These are phyloP conservation scores for Scenedesmus sp. DNA, from an alignment of 163 green algal species.

Conservation along the genomic window DNA sequence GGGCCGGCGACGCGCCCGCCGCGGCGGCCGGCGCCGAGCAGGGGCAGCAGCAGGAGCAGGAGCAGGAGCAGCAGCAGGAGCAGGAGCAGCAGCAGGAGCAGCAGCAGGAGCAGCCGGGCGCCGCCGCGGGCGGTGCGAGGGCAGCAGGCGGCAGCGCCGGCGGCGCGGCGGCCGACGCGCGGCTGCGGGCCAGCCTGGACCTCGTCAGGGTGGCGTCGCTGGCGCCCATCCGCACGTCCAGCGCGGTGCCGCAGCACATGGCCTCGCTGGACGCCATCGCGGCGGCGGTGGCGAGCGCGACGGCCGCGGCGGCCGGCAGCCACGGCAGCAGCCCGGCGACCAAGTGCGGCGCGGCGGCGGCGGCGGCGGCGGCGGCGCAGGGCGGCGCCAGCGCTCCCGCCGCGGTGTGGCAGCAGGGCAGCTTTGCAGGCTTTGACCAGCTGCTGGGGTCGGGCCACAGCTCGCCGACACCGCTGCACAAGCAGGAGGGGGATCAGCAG, in stretches of 20 bases:
- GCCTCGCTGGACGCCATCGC: slow-evolving; percentile 7
- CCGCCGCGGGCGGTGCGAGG: background rate
- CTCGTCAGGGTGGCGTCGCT: slow-evolving; percentile 8
- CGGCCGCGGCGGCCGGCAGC: slow-evolving; percentile 1
- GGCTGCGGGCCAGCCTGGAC: background rate
- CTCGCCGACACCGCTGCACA: slow-evolving; percentile 25
- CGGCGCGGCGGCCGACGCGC: background rate
- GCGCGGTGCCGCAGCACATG: slow-evolving; percentile 1
- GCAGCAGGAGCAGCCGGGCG: background rate
- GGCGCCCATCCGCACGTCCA: slow-evolving; percentile 25
- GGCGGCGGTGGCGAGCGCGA: background rate
- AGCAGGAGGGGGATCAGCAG: slow-evolving; percentile 18
- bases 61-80: background rate
- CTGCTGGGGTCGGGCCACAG: background rate
- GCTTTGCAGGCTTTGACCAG: slow-evolving; percentile 23
- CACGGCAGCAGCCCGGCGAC: background rate
- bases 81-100: background rate
- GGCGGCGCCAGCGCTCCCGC: background rate
- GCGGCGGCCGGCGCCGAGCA: background rate
- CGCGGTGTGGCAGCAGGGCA: slow-evolving; percentile 4
- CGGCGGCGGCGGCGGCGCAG: background rate
- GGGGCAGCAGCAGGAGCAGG: background rate
- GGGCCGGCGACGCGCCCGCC: background rate
- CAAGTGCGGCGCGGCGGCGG: background rate
- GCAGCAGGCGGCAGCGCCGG: background rate